phyloP scores from a whole-genome alignment of 1,139 yeast genomes.

The Zhuliangozyma blackwelliae region DNA sequence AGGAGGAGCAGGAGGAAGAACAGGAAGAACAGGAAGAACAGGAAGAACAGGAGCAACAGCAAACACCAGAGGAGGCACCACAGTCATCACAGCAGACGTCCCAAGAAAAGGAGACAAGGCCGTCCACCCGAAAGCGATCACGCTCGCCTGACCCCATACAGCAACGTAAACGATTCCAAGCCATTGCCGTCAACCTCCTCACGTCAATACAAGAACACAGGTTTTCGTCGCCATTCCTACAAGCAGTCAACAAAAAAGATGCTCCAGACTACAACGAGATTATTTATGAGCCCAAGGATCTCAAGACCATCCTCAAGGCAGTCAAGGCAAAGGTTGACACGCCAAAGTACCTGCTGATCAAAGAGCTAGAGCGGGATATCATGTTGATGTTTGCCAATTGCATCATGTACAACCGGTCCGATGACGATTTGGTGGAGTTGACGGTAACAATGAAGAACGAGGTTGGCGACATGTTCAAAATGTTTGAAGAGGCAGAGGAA shows the following conservation, averaged over 20 bases:
- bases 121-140: conserved; percentile 11
- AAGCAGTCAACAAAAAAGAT: conserved; percentile 62
- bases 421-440: conserved; percentile 58
- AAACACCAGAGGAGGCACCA: conserved; percentile 3
- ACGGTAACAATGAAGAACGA: conserved; percentile 67
- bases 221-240: conserved; percentile 69
- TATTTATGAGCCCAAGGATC: conserved; percentile 62
- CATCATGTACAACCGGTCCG: conserved; percentile 71
- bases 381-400: conserved; percentile 81
- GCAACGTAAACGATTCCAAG: conserved; percentile 48
- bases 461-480: conserved; percentile 44
- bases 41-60: conserved; percentile 8
- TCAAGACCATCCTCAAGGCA: conserved; percentile 56
- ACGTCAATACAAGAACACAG: conserved; percentile 66
- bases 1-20: conserved; percentile 2
- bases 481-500: conserved; percentile 43
- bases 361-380: conserved; percentile 63
- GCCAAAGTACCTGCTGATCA: conserved; percentile 48
- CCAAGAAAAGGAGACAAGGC: conserved; percentile 1
- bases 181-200: conserved; percentile 54
- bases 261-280: conserved; percentile 67
- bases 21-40: conserved; percentile 7
- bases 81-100: conserved; percentile 1
- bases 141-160: conserved; percentile 24
- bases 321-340: conserved; percentile 45